Percentiles rank a stretch among this genome's conserved stretches.
Evolutionary conservation across 31 red algal genomes (phyloP).

Genomic region (Bonnemaisonia californica): DNA sequence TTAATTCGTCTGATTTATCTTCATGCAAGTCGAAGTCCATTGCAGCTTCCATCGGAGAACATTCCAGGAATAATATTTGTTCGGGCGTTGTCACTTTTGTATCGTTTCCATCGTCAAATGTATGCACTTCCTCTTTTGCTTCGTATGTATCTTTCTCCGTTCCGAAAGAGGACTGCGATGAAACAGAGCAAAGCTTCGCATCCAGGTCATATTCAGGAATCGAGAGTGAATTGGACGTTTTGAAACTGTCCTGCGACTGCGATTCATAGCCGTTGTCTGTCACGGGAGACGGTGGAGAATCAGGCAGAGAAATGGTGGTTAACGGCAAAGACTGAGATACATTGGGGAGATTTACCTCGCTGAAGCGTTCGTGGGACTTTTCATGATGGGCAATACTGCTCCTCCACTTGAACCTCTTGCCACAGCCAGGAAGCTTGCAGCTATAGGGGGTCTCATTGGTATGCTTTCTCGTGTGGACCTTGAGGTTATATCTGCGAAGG

Average conservation of each 20-base stretch:
- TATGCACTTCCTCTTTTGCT: too few species aligned
- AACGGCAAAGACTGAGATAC: background rate
- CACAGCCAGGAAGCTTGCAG: constrained; percentile 32
- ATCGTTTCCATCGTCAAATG: too few species aligned
- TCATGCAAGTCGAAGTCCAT: background rate
- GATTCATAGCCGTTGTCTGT: too few species aligned
- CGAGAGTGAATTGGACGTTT: background rate
- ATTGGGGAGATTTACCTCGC: background rate
- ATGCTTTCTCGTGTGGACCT: constrained; percentile 54
- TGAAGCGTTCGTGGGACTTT: background rate
- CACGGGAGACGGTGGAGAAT: background rate
- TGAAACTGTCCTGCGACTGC: background rate
- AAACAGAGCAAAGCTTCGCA: background rate
- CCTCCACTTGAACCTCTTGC: constrained; percentile 49
- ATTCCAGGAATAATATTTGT: background rate
- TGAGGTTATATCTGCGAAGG: constrained; percentile 42
- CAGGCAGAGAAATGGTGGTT: background rate
- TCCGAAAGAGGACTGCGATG: too few species aligned
- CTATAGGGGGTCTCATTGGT: constrained; percentile 64
- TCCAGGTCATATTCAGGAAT: background rate
- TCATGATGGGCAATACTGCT: constrained; percentile 34
- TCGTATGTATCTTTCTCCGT: background rate
- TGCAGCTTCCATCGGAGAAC: background rate
- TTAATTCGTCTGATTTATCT: background rate
- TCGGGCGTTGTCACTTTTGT: too few species aligned